These are phyloP conservation scores for Irpex sp. DNA, from an alignment of 1,284 basidiomycete species.

Conservation along the genomic window DNA sequence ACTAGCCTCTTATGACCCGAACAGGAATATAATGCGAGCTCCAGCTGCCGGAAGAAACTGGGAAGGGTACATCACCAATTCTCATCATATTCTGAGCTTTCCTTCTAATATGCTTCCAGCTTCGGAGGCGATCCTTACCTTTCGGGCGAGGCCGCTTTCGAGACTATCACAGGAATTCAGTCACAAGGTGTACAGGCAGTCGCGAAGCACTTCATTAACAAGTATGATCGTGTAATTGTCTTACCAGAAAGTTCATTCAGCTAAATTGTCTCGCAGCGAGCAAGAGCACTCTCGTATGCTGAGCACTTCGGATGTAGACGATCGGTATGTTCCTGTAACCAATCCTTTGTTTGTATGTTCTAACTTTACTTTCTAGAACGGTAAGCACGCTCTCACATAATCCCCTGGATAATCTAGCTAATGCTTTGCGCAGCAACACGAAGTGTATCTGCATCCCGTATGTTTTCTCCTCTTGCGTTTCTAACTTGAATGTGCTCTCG, in stretches of 20 bases:
- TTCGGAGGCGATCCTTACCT: slow-evolving; percentile 60
- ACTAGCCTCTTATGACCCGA: slow-evolving; percentile 36
- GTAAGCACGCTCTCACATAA: background rate
- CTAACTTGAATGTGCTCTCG: too few species aligned
- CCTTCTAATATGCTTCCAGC: slow-evolving; percentile 27
- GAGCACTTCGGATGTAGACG: slow-evolving; percentile 59
- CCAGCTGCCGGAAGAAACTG: slow-evolving; percentile 64
- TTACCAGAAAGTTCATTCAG: background rate
- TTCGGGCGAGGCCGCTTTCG: slow-evolving; percentile 54
- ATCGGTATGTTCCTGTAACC: slow-evolving; percentile 38
- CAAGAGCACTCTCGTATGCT: slow-evolving; percentile 51
- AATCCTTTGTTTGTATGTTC: background rate
- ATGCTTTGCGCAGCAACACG: slow-evolving; percentile 41
- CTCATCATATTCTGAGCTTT: background rate
- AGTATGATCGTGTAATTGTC: slow-evolving; percentile 21
- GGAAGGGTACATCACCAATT: slow-evolving; percentile 48
- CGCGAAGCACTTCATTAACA: slow-evolving; percentile 62
- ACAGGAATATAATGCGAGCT: slow-evolving; percentile 50
- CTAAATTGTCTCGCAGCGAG: slow-evolving; percentile 26
- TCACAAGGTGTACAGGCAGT: slow-evolving; percentile 52
- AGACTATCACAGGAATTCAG: slow-evolving; percentile 56
- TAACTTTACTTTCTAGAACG: background rate
- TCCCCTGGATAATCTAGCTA: background rate
- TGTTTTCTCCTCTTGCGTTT: too few species aligned
- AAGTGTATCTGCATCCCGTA: slow-evolving; percentile 49